These are phyloP conservation scores for Castanea sativa DNA, from an alignment of 306 rosid genomes.

Conservation along the genomic window DNA sequence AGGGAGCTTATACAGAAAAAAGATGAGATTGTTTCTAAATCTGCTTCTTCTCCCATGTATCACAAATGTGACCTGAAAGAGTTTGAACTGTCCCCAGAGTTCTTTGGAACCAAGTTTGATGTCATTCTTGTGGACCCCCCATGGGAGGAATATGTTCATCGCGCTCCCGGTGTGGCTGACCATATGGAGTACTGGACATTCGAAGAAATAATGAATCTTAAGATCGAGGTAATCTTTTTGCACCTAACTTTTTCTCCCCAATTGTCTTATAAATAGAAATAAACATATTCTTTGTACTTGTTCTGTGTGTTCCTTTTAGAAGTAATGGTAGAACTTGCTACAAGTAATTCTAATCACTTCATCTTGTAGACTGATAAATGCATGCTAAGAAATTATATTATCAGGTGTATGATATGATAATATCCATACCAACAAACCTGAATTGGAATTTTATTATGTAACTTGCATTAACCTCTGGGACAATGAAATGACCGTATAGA, in stretches of 20 bases:
- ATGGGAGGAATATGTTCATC: slow-evolving; percentile 99
- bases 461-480: neutral
- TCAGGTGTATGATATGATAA: slow-evolving; percentile 2
- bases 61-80: slow-evolving; percentile 77
- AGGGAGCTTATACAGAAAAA: slow-evolving; percentile 99
- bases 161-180: slow-evolving; percentile 99
- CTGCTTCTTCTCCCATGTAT: slow-evolving; percentile 90
- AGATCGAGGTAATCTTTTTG: slow-evolving; percentile 75
- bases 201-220: slow-evolving; percentile 98
- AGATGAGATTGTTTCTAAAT: slow-evolving; percentile 84
- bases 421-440: slow-evolving; percentile 4
- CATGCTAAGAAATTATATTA: neutral
- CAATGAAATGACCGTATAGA: slow-evolving; percentile 8
- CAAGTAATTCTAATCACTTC: slow-evolving; percentile 3
- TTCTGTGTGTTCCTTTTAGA: slow-evolving; percentile 10
- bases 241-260: neutral
- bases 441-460: neutral
- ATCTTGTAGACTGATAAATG: neutral
- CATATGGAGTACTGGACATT: slow-evolving; percentile 96
- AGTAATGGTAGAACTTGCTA: slow-evolving; percentile 4
- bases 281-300: slow-evolving; percentile 3
- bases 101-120: slow-evolving; percentile 95
- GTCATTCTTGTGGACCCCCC: slow-evolving; percentile 99
- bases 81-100: slow-evolving; percentile 90
- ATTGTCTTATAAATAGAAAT: slow-evolving; percentile 9